Percentiles rank a stretch among this genome's conserved stretches.
phyloP scores from a whole-genome alignment of 2,329 filamentous ascomycete species.

The Orbilia javanica region DNA sequence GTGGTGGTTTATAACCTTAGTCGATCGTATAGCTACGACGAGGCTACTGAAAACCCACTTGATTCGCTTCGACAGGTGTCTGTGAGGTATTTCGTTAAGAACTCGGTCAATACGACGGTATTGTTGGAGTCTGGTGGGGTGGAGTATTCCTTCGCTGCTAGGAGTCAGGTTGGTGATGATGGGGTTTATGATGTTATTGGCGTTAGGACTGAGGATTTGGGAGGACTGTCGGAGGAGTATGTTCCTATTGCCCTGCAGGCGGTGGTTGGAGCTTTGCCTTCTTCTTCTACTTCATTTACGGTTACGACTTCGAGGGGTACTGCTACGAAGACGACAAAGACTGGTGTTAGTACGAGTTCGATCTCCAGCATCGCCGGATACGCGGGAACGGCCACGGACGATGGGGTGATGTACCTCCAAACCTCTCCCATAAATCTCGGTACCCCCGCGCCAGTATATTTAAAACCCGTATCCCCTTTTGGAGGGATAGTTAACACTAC shows the following conservation, averaged over 20 bases:
- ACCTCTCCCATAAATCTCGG: constrained; percentile 1
- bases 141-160: background rate
- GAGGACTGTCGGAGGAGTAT: background rate
- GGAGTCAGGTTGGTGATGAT: background rate
- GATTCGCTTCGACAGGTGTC: background rate
- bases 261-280: background rate
- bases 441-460: background rate
- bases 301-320: background rate
- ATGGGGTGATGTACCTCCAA: background rate
- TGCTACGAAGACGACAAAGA: too few relatives aligned
- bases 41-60: constrained; percentile 3
- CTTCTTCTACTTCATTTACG: background rate
- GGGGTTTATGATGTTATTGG: background rate
- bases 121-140: background rate
- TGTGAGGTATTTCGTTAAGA: background rate
- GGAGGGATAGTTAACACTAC: background rate
- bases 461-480: background rate
- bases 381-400: background rate
- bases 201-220: background rate
- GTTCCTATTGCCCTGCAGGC: background rate
- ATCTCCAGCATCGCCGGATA: background rate
- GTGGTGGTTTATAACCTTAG: background rate
- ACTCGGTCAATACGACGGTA: background rate
- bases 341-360: background rate
- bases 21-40: background rate